phyloP scores from a whole-genome alignment of 768 basidiomycete species.

The Boletus bicolor region DNA sequence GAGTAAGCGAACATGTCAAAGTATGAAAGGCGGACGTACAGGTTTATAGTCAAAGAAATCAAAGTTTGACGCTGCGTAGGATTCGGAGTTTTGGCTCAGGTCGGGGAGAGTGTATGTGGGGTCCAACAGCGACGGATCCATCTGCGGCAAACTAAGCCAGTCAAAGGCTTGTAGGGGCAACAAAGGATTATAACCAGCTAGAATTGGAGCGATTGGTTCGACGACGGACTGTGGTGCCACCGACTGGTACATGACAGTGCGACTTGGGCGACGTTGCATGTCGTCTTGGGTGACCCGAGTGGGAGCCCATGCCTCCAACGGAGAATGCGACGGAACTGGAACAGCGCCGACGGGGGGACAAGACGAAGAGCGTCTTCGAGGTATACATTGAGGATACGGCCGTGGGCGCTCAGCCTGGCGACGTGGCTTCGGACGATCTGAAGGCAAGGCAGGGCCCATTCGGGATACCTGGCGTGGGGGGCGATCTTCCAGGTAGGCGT shows the following conservation, averaged over 20 bases:
- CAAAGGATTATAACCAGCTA: not conserved
- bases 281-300: constrained; percentile 30
- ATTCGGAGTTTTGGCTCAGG: not conserved
- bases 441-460: not conserved
- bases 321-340: constrained; percentile 22
- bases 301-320: constrained; percentile 19
- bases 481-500: constrained; percentile 7
- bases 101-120: not conserved
- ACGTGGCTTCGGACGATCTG: constrained; percentile 2
- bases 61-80: not conserved
- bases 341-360: constrained; percentile 39
- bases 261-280: constrained; percentile 34
- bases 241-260: constrained; percentile 34
- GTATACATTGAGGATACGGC: constrained; percentile 23
- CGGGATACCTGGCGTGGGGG: constrained; percentile 11
- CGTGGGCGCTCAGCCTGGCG: constrained; percentile 18
- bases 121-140: constrained; percentile 3
- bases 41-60: constrained; percentile 12
- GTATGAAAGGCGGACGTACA: constrained; percentile 7
- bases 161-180: not conserved
- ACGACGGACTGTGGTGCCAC: constrained; percentile 9
- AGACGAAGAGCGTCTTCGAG: constrained; percentile 38
- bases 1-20: not conserved
- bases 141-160: constrained; percentile 16
- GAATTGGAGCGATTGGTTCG: constrained; percentile 3